Evolutionary conservation across 768 basidiomycete species (phyloP), one percentile per base, ranked within the genome.

Genomic region (Pulveroboletus sp.): DNA sequence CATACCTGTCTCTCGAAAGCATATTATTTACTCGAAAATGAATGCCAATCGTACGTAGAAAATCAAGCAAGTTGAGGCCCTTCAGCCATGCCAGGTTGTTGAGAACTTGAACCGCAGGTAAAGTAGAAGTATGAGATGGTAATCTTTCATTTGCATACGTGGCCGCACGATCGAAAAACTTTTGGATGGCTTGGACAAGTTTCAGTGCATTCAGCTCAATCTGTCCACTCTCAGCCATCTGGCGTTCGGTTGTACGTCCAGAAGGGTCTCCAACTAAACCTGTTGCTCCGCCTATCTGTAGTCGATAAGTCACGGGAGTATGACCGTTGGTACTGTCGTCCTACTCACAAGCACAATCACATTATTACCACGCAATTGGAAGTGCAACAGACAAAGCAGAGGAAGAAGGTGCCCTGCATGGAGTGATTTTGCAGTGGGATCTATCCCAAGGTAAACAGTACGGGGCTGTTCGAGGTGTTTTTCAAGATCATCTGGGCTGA

Each of bases 181-280:
- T 71, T n/a, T 79, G 68, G 31, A 97, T 75, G 44, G 83, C 83
- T 10, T 68, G 62, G 0, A 80, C 78, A 46, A 99, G 80, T 16
- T 74, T 72, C 12, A 59, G 47, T 36, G 87, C 83, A 58, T 98
- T 97, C 43, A 70, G 53, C 33, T 80, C 74, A 4, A 94, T 79
- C 43, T 80, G 75, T 10, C 76, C 67, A 12, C 69, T 66, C 31
- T 84, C 75, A 5, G 92, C 79, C 4, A 82, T 75, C 45, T 83
- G 78, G 19, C 97, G 83, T 68, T 97, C 95, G 0, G 81, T 81
- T 5, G 78, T 76, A 31, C 94, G 79, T 2, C 97, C 95, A 5
- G 94, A 95, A 8, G 97, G 97, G 63, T 99, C 97, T 6, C 97
- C 97, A 38, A 99, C 85, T n/a, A 87, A 82, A 9, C 93, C 97